Evolutionary conservation across 805 yeast genomes (phyloP), one percentile per base, ranked within the genome.

Genomic region (Hermanozyma aechmeae): DNA sequence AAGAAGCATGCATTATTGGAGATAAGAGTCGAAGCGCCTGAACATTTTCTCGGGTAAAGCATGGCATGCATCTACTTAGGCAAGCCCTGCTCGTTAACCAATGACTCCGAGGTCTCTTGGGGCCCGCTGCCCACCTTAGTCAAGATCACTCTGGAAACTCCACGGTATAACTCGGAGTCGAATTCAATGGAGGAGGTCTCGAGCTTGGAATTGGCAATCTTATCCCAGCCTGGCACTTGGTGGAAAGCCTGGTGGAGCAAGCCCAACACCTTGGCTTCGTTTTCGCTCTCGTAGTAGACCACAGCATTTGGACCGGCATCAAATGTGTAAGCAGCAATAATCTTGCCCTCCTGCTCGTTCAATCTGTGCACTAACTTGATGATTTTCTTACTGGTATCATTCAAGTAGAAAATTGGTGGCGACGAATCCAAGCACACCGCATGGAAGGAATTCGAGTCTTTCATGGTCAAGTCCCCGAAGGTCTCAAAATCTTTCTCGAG

Each of bases 241-340:
- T 57, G 55, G 47, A 85, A 77, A 39, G 72, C 66, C 32, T 66
- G 61, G 54, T 77, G 62, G 34, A 92, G 59, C 40, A 83, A 65
- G 3, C 86, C 78, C 43, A 89, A 68, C 5, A 92, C 76, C 37
- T 63, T 66, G n/a, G 58, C 44, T 57, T 86, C 95, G 56, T 89
- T 73, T 46, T 76, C 65, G 40, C 70, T 71, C 50, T 79, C 76
- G 52, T 92, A 92, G 61, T 92, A 92, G 37, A 92, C 71, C 25
- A 92, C 99, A 13, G 96, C 95, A 58, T 92, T 92, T 57, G 99
- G 98, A 51, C 99, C 99, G 18, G 99, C 99, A 56, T 92, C 99
- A 50, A 81, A 92, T 2, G 99, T 92, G 58, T 92, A 92, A 22
- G 97, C 97, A 9, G 95, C 98, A 31, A 89, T 68, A 9, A 70